These are phyloP conservation scores for Angomonas deanei DNA, from an alignment of 208 protist genomes.

Conservation along the genomic window DNA sequence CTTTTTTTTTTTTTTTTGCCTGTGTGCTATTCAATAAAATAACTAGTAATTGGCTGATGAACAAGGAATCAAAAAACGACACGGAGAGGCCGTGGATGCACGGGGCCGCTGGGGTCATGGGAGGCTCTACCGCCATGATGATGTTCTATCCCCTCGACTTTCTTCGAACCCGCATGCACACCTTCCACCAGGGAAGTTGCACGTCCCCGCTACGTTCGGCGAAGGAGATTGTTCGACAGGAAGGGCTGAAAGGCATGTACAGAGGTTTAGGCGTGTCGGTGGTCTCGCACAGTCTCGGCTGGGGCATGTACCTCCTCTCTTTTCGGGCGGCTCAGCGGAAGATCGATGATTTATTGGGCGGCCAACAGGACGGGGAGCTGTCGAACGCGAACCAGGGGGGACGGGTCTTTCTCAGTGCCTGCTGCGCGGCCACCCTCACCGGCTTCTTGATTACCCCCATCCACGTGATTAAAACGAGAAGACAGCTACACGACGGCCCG, in stretches of 20 bases:
- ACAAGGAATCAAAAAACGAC: neutral
- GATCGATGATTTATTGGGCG: slow-evolving; percentile 23
- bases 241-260: slow-evolving; percentile 75
- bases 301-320: slow-evolving; percentile 71
- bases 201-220: slow-evolving; percentile 37
- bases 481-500: slow-evolving; percentile 50
- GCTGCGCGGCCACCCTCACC: slow-evolving; percentile 50
- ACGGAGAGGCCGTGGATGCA: slow-evolving; percentile 64
- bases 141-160: slow-evolving; percentile 86
- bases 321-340: slow-evolving; percentile 57
- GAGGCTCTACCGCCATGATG: slow-evolving; percentile 56
- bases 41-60: neutral
- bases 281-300: slow-evolving; percentile 62
- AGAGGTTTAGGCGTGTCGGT: slow-evolving; percentile 66
- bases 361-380: neutral
- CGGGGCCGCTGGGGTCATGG: slow-evolving; percentile 56
- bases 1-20: no score
- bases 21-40: slow-evolving; percentile 76
- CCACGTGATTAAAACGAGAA: slow-evolving; percentile 72
- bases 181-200: slow-evolving; percentile 39
- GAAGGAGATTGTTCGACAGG: slow-evolving; percentile 43
- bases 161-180: slow-evolving; percentile 77
- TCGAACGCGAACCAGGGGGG: slow-evolving; percentile 6
- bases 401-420: slow-evolving; percentile 60
- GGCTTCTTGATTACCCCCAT: slow-evolving; percentile 68